Evolutionary conservation across 805 yeast genomes (phyloP).

Genomic region (Zygoascus flipseniorum): DNA sequence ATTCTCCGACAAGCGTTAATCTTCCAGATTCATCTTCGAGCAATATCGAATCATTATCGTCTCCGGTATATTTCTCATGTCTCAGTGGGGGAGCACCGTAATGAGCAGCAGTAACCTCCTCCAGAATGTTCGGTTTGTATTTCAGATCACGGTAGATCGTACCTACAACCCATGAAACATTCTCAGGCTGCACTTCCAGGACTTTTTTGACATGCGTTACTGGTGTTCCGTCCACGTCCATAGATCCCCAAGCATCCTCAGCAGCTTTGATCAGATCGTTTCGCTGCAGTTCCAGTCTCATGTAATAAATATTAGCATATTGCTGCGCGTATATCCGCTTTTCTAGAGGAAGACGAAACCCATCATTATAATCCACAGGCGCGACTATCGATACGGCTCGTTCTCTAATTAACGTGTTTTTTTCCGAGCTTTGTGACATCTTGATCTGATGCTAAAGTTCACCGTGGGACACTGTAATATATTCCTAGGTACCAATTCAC

Average conservation of each 20-base stretch:
- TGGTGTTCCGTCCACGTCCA: slow-evolving; percentile 32
- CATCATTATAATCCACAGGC: slow-evolving; percentile 4
- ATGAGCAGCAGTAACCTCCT: slow-evolving; percentile 59
- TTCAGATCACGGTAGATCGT: slow-evolving; percentile 78
- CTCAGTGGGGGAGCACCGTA: slow-evolving; percentile 31
- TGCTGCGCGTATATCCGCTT: slow-evolving; percentile 45
- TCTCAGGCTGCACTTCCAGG: slow-evolving; percentile 53
- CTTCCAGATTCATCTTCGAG: slow-evolving; percentile 93
- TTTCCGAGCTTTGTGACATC: too few relatives aligned
- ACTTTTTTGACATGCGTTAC: slow-evolving; percentile 40
- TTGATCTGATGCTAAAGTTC: too few relatives aligned
- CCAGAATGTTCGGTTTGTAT: slow-evolving; percentile 74
- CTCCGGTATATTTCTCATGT: slow-evolving; percentile 40
- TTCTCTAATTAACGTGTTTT: neutral
- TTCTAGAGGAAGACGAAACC: slow-evolving; percentile 12
- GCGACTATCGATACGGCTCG: neutral
- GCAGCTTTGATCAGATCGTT: slow-evolving; percentile 41
- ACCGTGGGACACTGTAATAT: too few relatives aligned
- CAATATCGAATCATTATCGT: slow-evolving; percentile 51
- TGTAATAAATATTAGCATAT: slow-evolving; percentile 48
- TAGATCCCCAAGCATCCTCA: slow-evolving; percentile 48
- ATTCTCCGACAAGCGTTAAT: slow-evolving; percentile 56
- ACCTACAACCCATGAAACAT: slow-evolving; percentile 76
- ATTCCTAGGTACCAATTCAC: too few relatives aligned
- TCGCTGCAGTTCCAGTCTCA: slow-evolving; percentile 42